Percentiles rank a stretch among this genome's conserved stretches.
These are phyloP conservation scores for Bolboschoenoplectus hybrid DNA, from an alignment of 202 grass and related monocot genomes.

Conservation along the genomic window DNA sequence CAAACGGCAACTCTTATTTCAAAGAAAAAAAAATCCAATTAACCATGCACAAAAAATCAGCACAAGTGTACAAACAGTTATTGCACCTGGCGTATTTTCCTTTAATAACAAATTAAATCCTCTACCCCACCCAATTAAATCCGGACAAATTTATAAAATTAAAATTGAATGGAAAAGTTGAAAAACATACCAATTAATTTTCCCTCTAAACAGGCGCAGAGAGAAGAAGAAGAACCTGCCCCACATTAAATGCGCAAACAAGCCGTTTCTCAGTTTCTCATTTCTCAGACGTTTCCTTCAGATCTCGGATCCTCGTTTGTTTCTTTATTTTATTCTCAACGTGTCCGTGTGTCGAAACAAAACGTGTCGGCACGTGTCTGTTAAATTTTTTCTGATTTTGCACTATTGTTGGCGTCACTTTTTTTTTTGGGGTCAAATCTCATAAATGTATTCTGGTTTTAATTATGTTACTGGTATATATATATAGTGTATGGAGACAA, in stretches of 20 bases:
- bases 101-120: background rate
- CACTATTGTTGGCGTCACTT: background rate
- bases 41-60: too few relatives aligned
- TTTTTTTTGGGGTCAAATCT: background rate
- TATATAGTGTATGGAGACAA: background rate
- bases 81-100: background rate
- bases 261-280: background rate
- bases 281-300: background rate
- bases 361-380: background rate
- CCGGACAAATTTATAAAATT: background rate
- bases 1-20: too few relatives aligned
- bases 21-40: too few relatives aligned
- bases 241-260: conserved; percentile 13
- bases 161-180: background rate
- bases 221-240: background rate
- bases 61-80: background rate
- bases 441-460: too few relatives aligned
- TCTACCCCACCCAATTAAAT: background rate
- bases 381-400: background rate
- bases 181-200: background rate
- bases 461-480: too few relatives aligned
- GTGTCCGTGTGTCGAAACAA: background rate
- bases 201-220: conserved; percentile 22
- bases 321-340: background rate
- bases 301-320: background rate